Conservation (phyloP, 1,284 basidiomycete genomes). For the Ganoderma lingzhi region DNA sequence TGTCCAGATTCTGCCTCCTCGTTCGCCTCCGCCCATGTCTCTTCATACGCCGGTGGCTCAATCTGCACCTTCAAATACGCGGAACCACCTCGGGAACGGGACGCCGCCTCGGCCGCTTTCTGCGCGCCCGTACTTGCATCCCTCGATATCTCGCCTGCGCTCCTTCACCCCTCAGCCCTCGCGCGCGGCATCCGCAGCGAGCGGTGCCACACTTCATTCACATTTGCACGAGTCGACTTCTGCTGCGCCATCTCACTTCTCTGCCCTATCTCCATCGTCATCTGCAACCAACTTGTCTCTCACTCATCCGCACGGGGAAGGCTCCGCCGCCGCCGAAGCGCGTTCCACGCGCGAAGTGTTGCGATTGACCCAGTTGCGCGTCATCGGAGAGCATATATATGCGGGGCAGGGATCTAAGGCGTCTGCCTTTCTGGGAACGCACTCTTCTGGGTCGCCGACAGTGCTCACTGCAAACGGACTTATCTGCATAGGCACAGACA, state of each 20-base stretch:
- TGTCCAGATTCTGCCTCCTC: slow-evolving; percentile 50
- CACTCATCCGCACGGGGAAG: slow-evolving; percentile 27
- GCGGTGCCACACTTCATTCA: slow-evolving; percentile 53
- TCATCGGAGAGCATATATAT: slow-evolving; percentile 64
- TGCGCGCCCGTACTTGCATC: slow-evolving; percentile 69
- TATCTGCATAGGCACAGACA: slow-evolving; percentile 89
- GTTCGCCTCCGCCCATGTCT: slow-evolving; percentile 53
- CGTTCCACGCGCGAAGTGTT: slow-evolving; percentile 64
- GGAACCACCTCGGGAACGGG: slow-evolving; percentile 41
- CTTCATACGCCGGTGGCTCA: slow-evolving; percentile 39
- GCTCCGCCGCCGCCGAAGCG: not conserved
- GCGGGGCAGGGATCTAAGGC: slow-evolving; percentile 65
- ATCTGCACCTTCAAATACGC: slow-evolving; percentile 46
- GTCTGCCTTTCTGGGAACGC: slow-evolving; percentile 65
- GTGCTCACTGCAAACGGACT: slow-evolving; percentile 89
- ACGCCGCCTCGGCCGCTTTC: slow-evolving; percentile 45
- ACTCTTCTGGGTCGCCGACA: slow-evolving; percentile 72
- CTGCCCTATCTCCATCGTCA: slow-evolving; percentile 73
- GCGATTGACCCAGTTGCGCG: slow-evolving; percentile 80
- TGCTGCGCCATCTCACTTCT: slow-evolving; percentile 72
- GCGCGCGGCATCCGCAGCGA: slow-evolving; percentile 56
- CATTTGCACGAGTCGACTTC: slow-evolving; percentile 53
- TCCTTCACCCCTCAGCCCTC: slow-evolving; percentile 67
- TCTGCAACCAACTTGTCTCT: slow-evolving; percentile 65
- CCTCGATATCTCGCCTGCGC: slow-evolving; percentile 84